Base-by-base conservation (phyloP, 2,329 filamentous ascomycete species). In the Aspergillus sp. region DNA sequence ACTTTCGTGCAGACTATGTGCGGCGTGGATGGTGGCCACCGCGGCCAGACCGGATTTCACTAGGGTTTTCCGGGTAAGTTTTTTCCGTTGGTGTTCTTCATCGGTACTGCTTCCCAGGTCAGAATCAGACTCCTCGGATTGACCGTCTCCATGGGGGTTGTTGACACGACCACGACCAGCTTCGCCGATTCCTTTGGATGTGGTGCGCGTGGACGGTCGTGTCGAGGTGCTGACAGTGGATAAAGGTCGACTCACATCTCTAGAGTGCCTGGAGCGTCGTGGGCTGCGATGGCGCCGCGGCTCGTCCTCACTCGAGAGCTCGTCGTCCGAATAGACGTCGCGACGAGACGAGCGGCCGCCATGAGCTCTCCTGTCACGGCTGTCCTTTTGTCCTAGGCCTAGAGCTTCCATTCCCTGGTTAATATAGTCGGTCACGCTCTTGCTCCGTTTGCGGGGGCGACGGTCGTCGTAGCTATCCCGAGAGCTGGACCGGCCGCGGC, bases 11-110 rank as follows among this genome's bases (percentile, higher is more conserved):
- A 90, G 80, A 63, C 82, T 84, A 72, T 90, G 87, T 13, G 85
- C 87, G 23, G 87, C 87, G 75, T 90, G 87, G 63, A 90, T 88
- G 28, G 87, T 89, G 39, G 88, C 88, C 61, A 90, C 83, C 59
- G 86, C 87, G 57, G 88, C 87, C 60, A 90, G 78, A 64, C 87
- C 87, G 57, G 86, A 84, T 65, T 87, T 89, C 64, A 89, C 72
- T 69, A 89, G 74, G 80, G 89, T 85, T 76, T 89, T 88, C 74
- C 85, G 84, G 79, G 82, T 82, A 79, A 88, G 82, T 71, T 89
- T 88, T 76, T 87, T 89, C 57, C 82, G 80, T 69, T 80, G 78
- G 66, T 83, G 80, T 71, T 88, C 86, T 78, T 90, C 86, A 70
- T 87, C 87, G 69, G 82, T 82, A 72, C 84, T 85, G 64, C 81